phyloP scores from a whole-genome alignment of 1,284 basidiomycete genomes.

The Moniliella sp. region DNA sequence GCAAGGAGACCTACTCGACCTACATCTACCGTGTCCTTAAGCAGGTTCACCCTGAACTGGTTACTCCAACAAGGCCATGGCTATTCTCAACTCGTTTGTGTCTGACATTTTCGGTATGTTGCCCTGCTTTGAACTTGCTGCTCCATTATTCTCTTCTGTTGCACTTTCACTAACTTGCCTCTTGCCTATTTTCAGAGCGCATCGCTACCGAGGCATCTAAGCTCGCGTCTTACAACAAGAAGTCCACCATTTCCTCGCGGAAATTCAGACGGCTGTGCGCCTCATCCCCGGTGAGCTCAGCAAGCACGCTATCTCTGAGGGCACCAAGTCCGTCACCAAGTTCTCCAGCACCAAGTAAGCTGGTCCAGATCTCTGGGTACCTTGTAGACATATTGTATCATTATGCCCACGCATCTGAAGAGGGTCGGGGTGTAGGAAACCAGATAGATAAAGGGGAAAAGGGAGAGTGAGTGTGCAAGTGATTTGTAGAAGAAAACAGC shows the following conservation, averaged over 20 bases:
- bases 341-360: slow-evolving; percentile 39
- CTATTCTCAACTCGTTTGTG: slow-evolving; percentile 36
- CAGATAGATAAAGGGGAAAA: too few species aligned
- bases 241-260: slow-evolving; percentile 34
- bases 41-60: slow-evolving; percentile 38
- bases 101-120: slow-evolving; percentile 39
- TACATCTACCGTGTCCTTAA: slow-evolving; percentile 42
- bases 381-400: too few species aligned
- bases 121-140: too few species aligned
- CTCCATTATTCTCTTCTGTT: too few species aligned
- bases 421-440: too few species aligned
- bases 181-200: too few species aligned
- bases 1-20: slow-evolving; percentile 40
- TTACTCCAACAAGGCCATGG: slow-evolving; percentile 39
- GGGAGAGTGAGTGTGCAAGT: too few species aligned
- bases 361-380: too few species aligned
- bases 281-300: slow-evolving; percentile 45
- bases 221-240: slow-evolving; percentile 34
- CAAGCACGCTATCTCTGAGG: slow-evolving; percentile 65
- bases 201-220: slow-evolving; percentile 35
- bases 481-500: too few species aligned
- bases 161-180: too few species aligned
- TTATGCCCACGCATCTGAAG: too few species aligned
- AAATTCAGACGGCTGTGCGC: slow-evolving; percentile 34
- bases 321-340: slow-evolving; percentile 46